These are phyloP conservation scores for Talaromyces ruber DNA, from an alignment of 495 filamentous ascomycete species.

Conservation along the genomic window DNA sequence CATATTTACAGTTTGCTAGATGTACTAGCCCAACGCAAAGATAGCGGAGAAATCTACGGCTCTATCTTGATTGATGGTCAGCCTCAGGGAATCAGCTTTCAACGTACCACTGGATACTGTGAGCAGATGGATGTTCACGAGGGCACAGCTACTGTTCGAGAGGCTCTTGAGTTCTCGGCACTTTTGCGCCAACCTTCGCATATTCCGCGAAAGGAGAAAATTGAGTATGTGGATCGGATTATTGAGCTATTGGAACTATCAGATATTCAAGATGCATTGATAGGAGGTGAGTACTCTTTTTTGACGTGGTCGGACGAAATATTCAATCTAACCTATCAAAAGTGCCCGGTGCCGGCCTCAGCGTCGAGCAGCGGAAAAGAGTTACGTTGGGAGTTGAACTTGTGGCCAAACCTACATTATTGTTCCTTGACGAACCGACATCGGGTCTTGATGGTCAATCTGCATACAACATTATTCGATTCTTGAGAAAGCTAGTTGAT, in stretches of 20 bases:
- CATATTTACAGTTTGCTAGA: too few relatives aligned
- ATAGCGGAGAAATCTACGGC: slow-evolving; percentile 67
- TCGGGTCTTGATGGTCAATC: slow-evolving; percentile 78
- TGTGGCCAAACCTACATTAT: slow-evolving; percentile 73
- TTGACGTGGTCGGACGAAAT: too few relatives aligned
- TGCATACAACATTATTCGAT: slow-evolving; percentile 85
- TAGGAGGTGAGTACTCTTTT: slow-evolving; percentile 76
- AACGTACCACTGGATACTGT: slow-evolving; percentile 72
- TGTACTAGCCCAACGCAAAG: slow-evolving; percentile 68
- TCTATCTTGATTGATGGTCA: slow-evolving; percentile 68
- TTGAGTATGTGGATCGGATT: slow-evolving; percentile 76
- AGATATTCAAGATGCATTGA: slow-evolving; percentile 74
- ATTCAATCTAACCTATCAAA: too few relatives aligned
- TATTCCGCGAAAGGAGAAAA: slow-evolving; percentile 62
- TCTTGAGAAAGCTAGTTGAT: slow-evolving; percentile 73
- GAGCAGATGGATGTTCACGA: slow-evolving; percentile 83
- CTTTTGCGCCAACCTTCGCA: slow-evolving; percentile 69
- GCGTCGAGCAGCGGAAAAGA: slow-evolving; percentile 83
- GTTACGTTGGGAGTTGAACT: slow-evolving; percentile 88
- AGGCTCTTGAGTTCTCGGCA: slow-evolving; percentile 79
- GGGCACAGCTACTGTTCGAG: slow-evolving; percentile 66
- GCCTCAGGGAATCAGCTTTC: slow-evolving; percentile 61
- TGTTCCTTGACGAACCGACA: slow-evolving; percentile 90
- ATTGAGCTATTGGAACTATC: slow-evolving; percentile 77
- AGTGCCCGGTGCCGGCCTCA: too few relatives aligned